Evolutionary conservation across 164 flowering plant species (phyloP).

Genomic region (Aristolochia fimbriata): DNA sequence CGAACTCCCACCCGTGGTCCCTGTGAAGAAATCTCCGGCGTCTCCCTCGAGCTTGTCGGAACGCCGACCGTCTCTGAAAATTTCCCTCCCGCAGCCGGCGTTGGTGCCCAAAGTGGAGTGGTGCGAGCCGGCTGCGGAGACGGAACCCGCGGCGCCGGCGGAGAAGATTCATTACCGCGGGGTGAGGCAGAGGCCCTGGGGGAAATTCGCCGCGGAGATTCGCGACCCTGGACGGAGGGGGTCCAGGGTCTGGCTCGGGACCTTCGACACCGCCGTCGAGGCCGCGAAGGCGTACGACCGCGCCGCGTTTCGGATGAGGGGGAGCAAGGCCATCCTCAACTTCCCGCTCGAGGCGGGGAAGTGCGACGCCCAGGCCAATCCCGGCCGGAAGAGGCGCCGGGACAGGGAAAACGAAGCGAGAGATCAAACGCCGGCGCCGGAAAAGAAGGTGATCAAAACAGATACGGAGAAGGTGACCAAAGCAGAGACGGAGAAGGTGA

Average conservation of each 20-base stretch:
- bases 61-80: constrained; percentile 19
- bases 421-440: neutral
- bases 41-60: constrained; percentile 9
- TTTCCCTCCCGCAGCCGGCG: constrained; percentile 7
- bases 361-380: neutral
- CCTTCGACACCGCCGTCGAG: constrained; percentile 35
- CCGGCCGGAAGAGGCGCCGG: constrained; percentile 12
- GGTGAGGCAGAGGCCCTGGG: constrained; percentile 37
- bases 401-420: constrained; percentile 7
- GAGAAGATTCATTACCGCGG: constrained; percentile 31
- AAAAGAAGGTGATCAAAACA: constrained; percentile 1
- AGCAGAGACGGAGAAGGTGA: constrained; percentile 2
- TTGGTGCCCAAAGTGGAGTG: constrained; percentile 9
- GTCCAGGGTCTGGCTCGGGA: constrained; percentile 38
- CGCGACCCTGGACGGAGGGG: constrained; percentile 31
- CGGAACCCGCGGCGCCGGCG: neutral
- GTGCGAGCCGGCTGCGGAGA: neutral
- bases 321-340: constrained; percentile 38
- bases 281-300: constrained; percentile 41
- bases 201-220: constrained; percentile 42
- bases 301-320: constrained; percentile 35
- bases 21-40: neutral
- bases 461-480: constrained; percentile 2
- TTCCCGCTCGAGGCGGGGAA: constrained; percentile 33
- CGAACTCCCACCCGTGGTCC: too few relatives aligned